These are phyloP conservation scores for Rhizopogon rudus DNA, from an alignment of 768 basidiomycete species.

Conservation along the genomic window DNA sequence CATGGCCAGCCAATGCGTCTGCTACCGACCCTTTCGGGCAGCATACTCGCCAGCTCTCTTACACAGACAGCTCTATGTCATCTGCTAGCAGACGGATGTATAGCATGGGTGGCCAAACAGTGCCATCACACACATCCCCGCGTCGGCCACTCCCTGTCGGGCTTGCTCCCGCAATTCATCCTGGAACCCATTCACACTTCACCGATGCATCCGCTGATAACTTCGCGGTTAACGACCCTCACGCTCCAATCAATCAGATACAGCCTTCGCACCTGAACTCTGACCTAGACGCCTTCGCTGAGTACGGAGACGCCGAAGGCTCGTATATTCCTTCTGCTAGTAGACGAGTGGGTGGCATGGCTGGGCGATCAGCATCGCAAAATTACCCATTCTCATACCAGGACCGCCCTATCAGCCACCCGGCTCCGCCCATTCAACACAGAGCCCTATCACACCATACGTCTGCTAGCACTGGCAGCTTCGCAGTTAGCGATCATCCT, in stretches of 20 bases:
- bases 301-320: slow-evolving; percentile 11
- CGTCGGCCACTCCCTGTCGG: slow-evolving; percentile 16
- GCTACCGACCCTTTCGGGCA: neutral
- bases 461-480: neutral
- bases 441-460: slow-evolving; percentile 1
- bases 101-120: slow-evolving; percentile 9
- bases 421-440: slow-evolving; percentile 7
- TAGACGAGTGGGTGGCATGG: slow-evolving; percentile 15
- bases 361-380: slow-evolving; percentile 11
- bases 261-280: slow-evolving; percentile 15
- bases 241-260: neutral
- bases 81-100: slow-evolving; percentile 42
- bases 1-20: neutral
- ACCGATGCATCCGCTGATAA: neutral
- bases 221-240: neutral
- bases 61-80: slow-evolving; percentile 23
- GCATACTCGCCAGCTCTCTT: slow-evolving; percentile 14
- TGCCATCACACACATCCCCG: slow-evolving; percentile 26
- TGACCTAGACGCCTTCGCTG: slow-evolving; percentile 12
- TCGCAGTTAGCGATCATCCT: neutral
- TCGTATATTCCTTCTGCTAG: slow-evolving; percentile 30
- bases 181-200: neutral
- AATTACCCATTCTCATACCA: slow-evolving; percentile 28
- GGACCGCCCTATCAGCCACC: slow-evolving; percentile 11
- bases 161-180: slow-evolving; percentile 7